Evolutionary conservation across 116 monocot species (phyloP), one percentile per base, ranked within the genome.

Genomic region (Phalaenopsis hybrid): DNA sequence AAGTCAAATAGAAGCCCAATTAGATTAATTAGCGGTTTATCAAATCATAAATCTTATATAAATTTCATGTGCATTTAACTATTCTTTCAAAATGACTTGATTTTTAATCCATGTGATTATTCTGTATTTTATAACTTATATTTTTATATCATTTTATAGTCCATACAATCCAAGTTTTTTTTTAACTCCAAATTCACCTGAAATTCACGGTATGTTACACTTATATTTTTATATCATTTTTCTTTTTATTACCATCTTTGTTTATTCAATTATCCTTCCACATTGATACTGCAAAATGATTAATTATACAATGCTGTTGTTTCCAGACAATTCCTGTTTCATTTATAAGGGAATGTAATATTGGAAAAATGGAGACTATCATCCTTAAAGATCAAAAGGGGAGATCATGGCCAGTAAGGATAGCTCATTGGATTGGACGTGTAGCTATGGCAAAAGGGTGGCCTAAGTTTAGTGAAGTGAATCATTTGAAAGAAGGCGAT

Each of bases 401-500:
- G 15, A 75, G 78, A 18, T n/a, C 69, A 12, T 85, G 81, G 81
- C 41, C 51, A 34, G 81, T 78, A 44, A 74, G 58, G 57, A 25
- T 85, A 25, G 21, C 23, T 34, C 18, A 34, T 49, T 41, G 57
- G 78, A 69, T 68, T 37, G 81, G 81, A 4, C 85, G 81, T 23
- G 41, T 72, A 57, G 63, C 52, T 28, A 68, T 85, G 21, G 16
- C 69, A 49, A 67, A 15, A 55, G 85, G 85, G 15, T 85, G 85
- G 81, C 6, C 57, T 50, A 69, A 25, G 21, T 81, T 85, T 70
- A 25, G 6, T 23, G 68, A 52, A 28, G 77, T 20, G 57, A 85
- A 81, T 44, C 44, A 52, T 41, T 81, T 81, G 49, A 15, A 43
- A 33, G 81, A 81, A 70, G 85, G 85, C 41, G 85, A 85, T 81